phyloP scores from a whole-genome alignment of 345 rosid genomes.

The Toxicodendron radicans region DNA sequence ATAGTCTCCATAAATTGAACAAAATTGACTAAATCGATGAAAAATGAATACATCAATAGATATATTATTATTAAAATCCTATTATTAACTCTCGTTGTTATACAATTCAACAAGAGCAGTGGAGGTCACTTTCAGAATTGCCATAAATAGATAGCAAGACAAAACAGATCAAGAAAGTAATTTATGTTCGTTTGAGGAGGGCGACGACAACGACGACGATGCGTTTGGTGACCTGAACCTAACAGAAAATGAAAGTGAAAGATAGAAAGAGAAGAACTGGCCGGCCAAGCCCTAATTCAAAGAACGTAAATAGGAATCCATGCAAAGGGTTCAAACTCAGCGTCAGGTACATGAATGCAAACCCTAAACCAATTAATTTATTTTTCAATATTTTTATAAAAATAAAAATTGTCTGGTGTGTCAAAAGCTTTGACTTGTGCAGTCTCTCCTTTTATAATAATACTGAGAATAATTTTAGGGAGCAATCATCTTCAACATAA shows the following conservation, averaged over 20 bases:
- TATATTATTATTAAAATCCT: too few relatives aligned
- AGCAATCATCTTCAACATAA: neutral
- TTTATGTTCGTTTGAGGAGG: neutral
- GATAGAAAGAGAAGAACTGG: neutral
- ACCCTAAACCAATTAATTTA: neutral
- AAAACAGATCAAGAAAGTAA: neutral
- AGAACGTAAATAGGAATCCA: slow-evolving; percentile 24
- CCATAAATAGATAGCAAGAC: neutral
- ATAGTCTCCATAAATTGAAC: too few relatives aligned
- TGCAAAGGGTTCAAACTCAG: slow-evolving; percentile 15
- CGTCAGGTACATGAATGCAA: slow-evolving; percentile 20
- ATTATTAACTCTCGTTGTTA: too few relatives aligned
- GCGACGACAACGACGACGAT: too few relatives aligned
- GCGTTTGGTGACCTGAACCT: slow-evolving; percentile 23
- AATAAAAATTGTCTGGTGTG: neutral
- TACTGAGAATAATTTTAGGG: neutral
- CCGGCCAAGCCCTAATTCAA: slow-evolving; percentile 20
- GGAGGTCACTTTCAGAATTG: neutral
- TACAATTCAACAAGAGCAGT: too few relatives aligned
- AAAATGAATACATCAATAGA: too few relatives aligned
- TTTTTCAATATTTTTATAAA: neutral
- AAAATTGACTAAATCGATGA: too few relatives aligned
- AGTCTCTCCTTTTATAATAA: neutral
- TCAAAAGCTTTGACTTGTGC: slow-evolving; percentile 7
- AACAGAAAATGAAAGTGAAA: neutral